These are phyloP conservation scores for Jamesozyma hellenica DNA, from an alignment of 805 yeast genomes.

Conservation along the genomic window DNA sequence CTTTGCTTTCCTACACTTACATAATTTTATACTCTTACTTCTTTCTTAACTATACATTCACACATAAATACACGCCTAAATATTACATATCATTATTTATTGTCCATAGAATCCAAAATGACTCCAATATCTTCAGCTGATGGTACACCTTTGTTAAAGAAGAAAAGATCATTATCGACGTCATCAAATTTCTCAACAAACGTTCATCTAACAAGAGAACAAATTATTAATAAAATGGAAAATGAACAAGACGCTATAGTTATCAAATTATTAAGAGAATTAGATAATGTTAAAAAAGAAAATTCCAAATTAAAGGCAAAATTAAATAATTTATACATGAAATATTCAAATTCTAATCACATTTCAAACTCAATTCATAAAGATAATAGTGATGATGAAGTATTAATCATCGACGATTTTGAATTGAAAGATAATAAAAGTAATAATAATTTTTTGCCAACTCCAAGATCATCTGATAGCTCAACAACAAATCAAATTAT, in stretches of 20 bases:
- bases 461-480: constrained; percentile 1
- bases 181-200: constrained; percentile 13
- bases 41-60: too few species aligned
- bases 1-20: too few species aligned
- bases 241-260: constrained; percentile 58
- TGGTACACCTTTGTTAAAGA: not conserved
- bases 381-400: constrained; percentile 4
- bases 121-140: not conserved
- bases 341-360: too few species aligned
- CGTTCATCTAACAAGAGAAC: constrained; percentile 31
- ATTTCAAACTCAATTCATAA: too few species aligned
- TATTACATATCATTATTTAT: too few species aligned
- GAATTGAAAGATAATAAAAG: not conserved
- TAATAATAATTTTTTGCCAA: not conserved
- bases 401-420: constrained; percentile 2
- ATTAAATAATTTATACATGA: constrained; percentile 6
- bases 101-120: too few species aligned
- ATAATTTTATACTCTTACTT: too few species aligned
- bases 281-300: constrained; percentile 39
- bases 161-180: not conserved
- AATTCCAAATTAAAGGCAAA: constrained; percentile 31
- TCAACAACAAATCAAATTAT: not conserved
- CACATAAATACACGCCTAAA: too few species aligned
- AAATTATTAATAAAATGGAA: constrained; percentile 50
- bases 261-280: constrained; percentile 43